Conservation (phyloP, 2,329 filamentous ascomycete genomes). For the Penicillium sp. region DNA sequence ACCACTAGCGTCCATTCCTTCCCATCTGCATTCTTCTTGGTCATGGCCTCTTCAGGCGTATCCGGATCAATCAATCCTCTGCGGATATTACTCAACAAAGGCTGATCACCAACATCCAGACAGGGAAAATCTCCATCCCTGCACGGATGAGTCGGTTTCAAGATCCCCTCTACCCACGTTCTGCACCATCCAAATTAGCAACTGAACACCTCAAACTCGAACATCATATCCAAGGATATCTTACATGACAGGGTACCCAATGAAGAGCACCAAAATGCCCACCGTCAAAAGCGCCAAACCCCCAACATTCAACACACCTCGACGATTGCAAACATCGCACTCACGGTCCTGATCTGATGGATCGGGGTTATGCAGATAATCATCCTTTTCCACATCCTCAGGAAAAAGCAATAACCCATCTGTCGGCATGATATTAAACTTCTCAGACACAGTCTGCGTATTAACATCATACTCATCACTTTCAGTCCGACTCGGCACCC, state of each 20-base stretch:
- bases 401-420: slow-evolving; percentile 71
- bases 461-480: slow-evolving; percentile 71
- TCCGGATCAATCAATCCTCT: slow-evolving; percentile 69
- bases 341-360: slow-evolving; percentile 66
- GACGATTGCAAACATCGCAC: slow-evolving; percentile 68
- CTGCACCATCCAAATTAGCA: slow-evolving; percentile 43
- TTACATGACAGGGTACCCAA: slow-evolving; percentile 73
- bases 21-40: slow-evolving; percentile 64
- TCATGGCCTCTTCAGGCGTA: slow-evolving; percentile 64
- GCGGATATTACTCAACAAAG: slow-evolving; percentile 66
- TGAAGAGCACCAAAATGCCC: slow-evolving; percentile 69
- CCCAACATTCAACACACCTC: slow-evolving; percentile 69
- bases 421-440: slow-evolving; percentile 74
- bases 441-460: slow-evolving; percentile 74
- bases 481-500: slow-evolving; percentile 63
- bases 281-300: slow-evolving; percentile 65
- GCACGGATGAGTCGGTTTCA: slow-evolving; percentile 39
- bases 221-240: slow-evolving; percentile 32
- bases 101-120: slow-evolving; percentile 56
- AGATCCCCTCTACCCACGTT: slow-evolving; percentile 61
- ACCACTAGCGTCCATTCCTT: slow-evolving; percentile 68
- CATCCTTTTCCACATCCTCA: slow-evolving; percentile 75
- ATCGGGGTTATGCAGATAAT: slow-evolving; percentile 73
- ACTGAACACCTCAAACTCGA: neutral
- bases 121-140: slow-evolving; percentile 54